phyloP scores from a whole-genome alignment of 2,329 filamentous ascomycete species.

The Thermomyces lanuginosus region DNA sequence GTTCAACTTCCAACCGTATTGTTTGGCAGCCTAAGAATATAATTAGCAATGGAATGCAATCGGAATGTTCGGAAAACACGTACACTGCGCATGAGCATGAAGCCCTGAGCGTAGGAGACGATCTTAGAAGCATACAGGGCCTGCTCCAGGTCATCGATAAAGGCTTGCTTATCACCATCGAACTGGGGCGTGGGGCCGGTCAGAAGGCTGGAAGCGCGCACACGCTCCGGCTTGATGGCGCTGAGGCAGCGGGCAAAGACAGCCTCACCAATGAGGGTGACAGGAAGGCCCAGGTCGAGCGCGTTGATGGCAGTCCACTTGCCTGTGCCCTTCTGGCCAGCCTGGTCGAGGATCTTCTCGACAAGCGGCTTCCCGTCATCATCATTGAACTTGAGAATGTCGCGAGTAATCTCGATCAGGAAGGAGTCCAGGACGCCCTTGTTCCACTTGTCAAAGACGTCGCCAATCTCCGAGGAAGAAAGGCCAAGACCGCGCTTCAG shows the following conservation, averaged over 20 bases:
- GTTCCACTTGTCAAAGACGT: constrained; percentile 93
- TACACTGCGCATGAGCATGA: constrained; percentile 99
- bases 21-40: constrained; percentile 59
- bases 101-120: constrained; percentile 97
- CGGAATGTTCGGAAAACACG: constrained; percentile 18
- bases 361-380: constrained; percentile 80
- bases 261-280: constrained; percentile 93
- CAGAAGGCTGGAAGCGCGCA: constrained; percentile 62
- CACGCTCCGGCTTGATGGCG: constrained; percentile 85
- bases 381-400: constrained; percentile 97
- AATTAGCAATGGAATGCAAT: constrained; percentile 10
- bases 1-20: constrained; percentile 98
- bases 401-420: constrained; percentile 96
- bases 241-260: constrained; percentile 91
- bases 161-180: constrained; percentile 76
- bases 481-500: constrained; percentile 95
- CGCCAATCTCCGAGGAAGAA: constrained; percentile 83
- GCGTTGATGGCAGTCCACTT: constrained; percentile 99
- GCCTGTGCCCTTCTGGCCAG: constrained; percentile 97
- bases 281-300: constrained; percentile 94
- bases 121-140: constrained; percentile 99
- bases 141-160: constrained; percentile 96
- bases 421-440: constrained; percentile 96
- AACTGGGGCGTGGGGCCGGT: constrained; percentile 64
- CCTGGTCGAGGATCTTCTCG: constrained; percentile 98